Evolutionary conservation across 805 yeast genomes (phyloP), one percentile per base, ranked within the genome.

Genomic region (Myxozyma monticola): DNA sequence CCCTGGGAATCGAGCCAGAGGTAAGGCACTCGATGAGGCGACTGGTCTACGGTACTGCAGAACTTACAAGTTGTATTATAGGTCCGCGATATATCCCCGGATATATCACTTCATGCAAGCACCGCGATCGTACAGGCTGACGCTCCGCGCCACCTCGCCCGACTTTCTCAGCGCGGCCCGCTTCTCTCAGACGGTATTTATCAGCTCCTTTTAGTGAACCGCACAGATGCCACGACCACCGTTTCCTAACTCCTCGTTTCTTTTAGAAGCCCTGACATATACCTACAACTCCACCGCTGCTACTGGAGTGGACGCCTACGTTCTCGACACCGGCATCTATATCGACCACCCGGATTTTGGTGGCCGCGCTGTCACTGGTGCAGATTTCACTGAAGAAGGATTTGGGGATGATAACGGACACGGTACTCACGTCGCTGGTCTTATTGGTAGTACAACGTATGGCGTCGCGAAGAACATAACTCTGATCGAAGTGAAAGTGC

Each of bases 391-490:
- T 0, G 66, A 65, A 2, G 73, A 70, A 34, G 72, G 71, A 9
- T 47, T 75, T 0, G 88, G 86, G 5, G 96, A 90, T 64, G 69
- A 69, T 8, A 83, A 83, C 60, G 96, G 96, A 0, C 97, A 89
- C 66, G 97, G 96, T n/a, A 88, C 96, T 0, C 96, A 89, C 67
- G 95, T 90, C 41, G 96, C 96, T 0, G 96, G 96, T 2, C 71
- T 88, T 10, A 77, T 88, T 48, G 96, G 91, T 0, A 86, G 96
- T 1, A 74, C 70, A 45, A 79, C 82, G 1, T 89, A 73, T 69
- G 97, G 97, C 5, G 93, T 88, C 2, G 88, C 96, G 15, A 89
- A 90, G 65, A 68, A 77, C 35, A 79, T 78, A 14, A 71, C 73
- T 8, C 63, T 89, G 7, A 71, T 85, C 8, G 93, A 85, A 22